These are phyloP conservation scores for Neoboletus subvelutipes DNA, from an alignment of 768 basidiomycete genomes.

Conservation along the genomic window DNA sequence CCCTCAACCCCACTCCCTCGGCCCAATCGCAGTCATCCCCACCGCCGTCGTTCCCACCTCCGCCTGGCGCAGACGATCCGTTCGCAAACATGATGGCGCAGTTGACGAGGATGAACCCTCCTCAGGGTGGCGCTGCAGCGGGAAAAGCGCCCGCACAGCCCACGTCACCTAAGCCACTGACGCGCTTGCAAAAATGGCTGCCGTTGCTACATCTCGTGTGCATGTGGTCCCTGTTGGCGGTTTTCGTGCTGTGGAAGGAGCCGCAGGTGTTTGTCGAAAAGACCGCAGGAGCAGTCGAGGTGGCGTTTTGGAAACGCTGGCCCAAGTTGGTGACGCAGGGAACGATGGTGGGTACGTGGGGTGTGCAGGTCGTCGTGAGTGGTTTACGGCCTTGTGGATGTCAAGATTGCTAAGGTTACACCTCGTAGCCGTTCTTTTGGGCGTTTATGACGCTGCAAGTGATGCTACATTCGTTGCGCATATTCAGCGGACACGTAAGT, in stretches of 20 bases:
- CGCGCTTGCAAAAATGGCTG: constrained; percentile 57
- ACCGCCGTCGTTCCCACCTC: constrained; percentile 5
- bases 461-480: constrained; percentile 65
- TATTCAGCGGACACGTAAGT: constrained; percentile 69
- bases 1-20: constrained; percentile 33
- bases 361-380: constrained; percentile 59
- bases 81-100: constrained; percentile 45
- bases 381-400: background rate
- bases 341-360: constrained; percentile 39
- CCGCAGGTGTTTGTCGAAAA: constrained; percentile 48
- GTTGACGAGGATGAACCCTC: constrained; percentile 25
- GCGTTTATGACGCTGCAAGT: constrained; percentile 74
- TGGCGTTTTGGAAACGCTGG: constrained; percentile 59
- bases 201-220: constrained; percentile 65
- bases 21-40: constrained; percentile 9
- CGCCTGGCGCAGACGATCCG: constrained; percentile 37
- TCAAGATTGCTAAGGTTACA: constrained; percentile 2
- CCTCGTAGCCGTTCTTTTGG: constrained; percentile 75
- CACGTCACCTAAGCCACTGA: constrained; percentile 34
- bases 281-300: constrained; percentile 35
- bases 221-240: constrained; percentile 63
- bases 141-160: constrained; percentile 31
- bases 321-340: constrained; percentile 47
- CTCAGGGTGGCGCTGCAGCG: constrained; percentile 17
- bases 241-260: constrained; percentile 67